Conservation (phyloP, 192 early-diverging fungal species). For the Phycomyces nitens region DNA sequence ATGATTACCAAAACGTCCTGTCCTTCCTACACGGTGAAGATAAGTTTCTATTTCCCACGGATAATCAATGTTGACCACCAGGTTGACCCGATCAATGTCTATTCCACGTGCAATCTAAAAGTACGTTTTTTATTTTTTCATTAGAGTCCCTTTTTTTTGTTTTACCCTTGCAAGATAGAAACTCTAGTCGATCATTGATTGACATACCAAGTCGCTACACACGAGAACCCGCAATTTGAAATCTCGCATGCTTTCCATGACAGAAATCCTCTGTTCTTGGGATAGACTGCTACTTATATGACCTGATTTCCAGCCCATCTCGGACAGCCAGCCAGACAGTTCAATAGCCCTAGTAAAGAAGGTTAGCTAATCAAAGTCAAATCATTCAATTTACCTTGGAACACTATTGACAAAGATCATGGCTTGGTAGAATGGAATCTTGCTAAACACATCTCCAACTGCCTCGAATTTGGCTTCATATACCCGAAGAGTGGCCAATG, state of each 20-base stretch:
- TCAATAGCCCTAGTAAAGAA: conserved; percentile 36
- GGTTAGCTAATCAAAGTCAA: not conserved
- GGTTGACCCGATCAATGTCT: conserved; percentile 92
- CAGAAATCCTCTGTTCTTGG: conserved; percentile 41
- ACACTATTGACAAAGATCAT: conserved; percentile 58
- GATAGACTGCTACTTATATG: conserved; percentile 47
- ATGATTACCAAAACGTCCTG: conserved; percentile 84
- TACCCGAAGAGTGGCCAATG: conserved; percentile 27
- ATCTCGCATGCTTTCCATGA: conserved; percentile 50
- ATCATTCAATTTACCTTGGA: conserved; percentile 16
- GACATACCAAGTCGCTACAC: conserved; percentile 56
- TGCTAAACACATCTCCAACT: conserved; percentile 38
- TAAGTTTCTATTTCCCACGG: conserved; percentile 89
- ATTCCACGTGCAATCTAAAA: conserved; percentile 84
- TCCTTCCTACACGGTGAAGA: conserved; percentile 95
- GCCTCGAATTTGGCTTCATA: conserved; percentile 49
- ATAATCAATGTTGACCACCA: conserved; percentile 96
- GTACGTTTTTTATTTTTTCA: not conserved
- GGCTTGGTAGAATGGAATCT: conserved; percentile 56
- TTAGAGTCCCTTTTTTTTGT: too few species aligned
- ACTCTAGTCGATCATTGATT: not conserved
- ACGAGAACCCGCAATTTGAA: conserved; percentile 54
- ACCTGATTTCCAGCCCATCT: conserved; percentile 47
- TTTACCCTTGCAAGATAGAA: not conserved
- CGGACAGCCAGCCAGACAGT: conserved; percentile 44